phyloP scores from a whole-genome alignment of 768 basidiomycete species.

The Holtermanniella nyarrowii region DNA sequence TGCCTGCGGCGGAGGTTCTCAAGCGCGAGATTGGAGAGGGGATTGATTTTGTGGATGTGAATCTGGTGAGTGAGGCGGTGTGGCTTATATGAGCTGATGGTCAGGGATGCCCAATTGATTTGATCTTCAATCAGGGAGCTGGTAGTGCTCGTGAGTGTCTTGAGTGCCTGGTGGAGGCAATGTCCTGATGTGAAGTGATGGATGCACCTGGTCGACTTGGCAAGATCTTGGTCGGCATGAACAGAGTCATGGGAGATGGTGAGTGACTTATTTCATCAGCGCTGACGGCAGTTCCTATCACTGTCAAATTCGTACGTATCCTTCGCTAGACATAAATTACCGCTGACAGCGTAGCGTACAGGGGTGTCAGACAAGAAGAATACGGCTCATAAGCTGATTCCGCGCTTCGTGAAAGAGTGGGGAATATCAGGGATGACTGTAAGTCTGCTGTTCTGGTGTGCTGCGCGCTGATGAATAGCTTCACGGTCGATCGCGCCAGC shows the following conservation, averaged over 20 bases:
- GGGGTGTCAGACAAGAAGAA: slow-evolving; percentile 80
- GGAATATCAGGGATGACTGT: slow-evolving; percentile 52
- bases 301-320: slow-evolving; percentile 39
- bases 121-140: slow-evolving; percentile 83
- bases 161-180: not conserved
- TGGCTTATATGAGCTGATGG: not conserved
- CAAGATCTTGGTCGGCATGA: slow-evolving; percentile 84
- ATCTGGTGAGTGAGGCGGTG: slow-evolving; percentile 41
- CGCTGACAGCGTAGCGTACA: slow-evolving; percentile 54
- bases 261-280: slow-evolving; percentile 7
- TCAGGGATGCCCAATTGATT: slow-evolving; percentile 92
- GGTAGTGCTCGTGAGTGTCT: slow-evolving; percentile 67
- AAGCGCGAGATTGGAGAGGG: slow-evolving; percentile 55
- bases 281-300: slow-evolving; percentile 52
- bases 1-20: slow-evolving; percentile 67
- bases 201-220: slow-evolving; percentile 72
- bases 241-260: slow-evolving; percentile 68
- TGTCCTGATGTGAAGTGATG: slow-evolving; percentile 51
- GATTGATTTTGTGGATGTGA: slow-evolving; percentile 87
- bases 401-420: slow-evolving; percentile 54
- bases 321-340: not conserved
- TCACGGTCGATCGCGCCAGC: slow-evolving; percentile 91
- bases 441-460: slow-evolving; percentile 9
- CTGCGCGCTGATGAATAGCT: slow-evolving; percentile 50
- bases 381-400: slow-evolving; percentile 82